Conservation (phyloP, 164 flowering plant genomes). For the Macadamia integrifolia region DNA sequence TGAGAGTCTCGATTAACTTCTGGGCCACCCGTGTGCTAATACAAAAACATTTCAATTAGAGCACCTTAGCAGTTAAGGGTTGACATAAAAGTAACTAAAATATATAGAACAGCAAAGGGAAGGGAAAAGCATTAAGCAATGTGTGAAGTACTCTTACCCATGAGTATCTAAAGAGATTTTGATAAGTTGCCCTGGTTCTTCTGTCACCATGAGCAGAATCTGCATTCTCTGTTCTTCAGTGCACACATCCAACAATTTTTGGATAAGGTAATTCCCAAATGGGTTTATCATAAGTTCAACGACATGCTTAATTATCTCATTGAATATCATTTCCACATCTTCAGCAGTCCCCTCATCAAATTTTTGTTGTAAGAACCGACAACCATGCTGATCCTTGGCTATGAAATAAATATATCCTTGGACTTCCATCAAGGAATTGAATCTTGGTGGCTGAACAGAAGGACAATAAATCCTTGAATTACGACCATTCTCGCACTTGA, state of each 20-base stretch:
- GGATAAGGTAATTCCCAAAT: conserved; percentile 89
- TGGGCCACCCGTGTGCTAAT: conserved; percentile 82
- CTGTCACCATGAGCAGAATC: conserved; percentile 44
- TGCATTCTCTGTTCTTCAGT: conserved; percentile 62
- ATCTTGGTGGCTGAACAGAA: conserved; percentile 20
- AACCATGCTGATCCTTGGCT: conserved; percentile 83
- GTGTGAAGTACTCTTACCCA: conserved; percentile 47
- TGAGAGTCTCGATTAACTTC: conserved; percentile 68
- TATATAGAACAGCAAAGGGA: not conserved
- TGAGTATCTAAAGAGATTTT: conserved; percentile 62
- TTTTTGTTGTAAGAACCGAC: conserved; percentile 58
- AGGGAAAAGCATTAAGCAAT: not conserved
- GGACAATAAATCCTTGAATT: conserved; percentile 15
- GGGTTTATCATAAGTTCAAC: conserved; percentile 79
- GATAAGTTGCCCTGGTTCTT: conserved; percentile 49
- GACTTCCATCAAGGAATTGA: conserved; percentile 31
- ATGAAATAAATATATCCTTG: conserved; percentile 42
- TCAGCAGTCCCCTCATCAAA: conserved; percentile 55
- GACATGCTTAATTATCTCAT: conserved; percentile 49
- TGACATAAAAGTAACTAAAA: not conserved
- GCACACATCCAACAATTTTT: conserved; percentile 74
- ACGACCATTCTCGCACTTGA: conserved; percentile 14
- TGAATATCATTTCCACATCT: conserved; percentile 52
- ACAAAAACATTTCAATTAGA: conserved; percentile 8
- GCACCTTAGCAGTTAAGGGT: not conserved